Evolutionary conservation across 2,329 filamentous ascomycete species (phyloP).

Genomic region (Fusarium luffae): DNA sequence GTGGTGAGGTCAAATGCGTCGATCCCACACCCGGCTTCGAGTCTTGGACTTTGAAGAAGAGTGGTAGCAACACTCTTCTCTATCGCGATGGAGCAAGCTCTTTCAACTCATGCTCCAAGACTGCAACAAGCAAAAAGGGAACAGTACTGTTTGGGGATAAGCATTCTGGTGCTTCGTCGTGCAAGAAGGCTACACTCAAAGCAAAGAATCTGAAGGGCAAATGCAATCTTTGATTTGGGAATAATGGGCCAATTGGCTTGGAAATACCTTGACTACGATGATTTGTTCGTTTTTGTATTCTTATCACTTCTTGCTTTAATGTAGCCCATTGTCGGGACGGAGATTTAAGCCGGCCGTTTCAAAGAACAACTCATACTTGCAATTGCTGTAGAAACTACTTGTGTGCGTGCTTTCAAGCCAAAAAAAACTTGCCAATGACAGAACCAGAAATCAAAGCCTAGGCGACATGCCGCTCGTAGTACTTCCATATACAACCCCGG

Average conservation of each 20-base stretch:
- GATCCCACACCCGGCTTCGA: constrained; percentile 48
- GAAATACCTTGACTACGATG: neutral
- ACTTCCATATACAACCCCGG: constrained; percentile 53
- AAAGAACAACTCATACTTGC: neutral
- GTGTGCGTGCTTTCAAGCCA: neutral
- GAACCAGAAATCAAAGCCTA: constrained; percentile 39
- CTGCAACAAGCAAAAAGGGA: constrained; percentile 31
- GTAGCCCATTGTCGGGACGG: neutral
- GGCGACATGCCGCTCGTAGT: constrained; percentile 13
- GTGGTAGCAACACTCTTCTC: constrained; percentile 38
- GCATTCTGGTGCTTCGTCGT: constrained; percentile 30
- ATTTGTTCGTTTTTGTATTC: neutral
- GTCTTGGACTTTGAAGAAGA: constrained; percentile 44
- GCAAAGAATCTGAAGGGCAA: constrained; percentile 45
- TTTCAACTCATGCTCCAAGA: constrained; percentile 45
- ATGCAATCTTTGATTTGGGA: constrained; percentile 34
- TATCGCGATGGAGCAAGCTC: constrained; percentile 39
- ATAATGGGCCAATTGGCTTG: no score
- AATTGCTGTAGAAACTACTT: neutral
- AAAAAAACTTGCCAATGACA: neutral
- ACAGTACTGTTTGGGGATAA: constrained; percentile 41
- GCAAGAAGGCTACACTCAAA: constrained; percentile 42
- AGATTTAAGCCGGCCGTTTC: neutral
- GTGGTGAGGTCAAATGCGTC: constrained; percentile 47
- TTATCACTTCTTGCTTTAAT: neutral